Percentiles rank a stretch among this genome's conserved stretches.
Conservation (phyloP, 2,329 filamentous ascomycete genomes). For the Pseudogymnoascus sp. region DNA sequence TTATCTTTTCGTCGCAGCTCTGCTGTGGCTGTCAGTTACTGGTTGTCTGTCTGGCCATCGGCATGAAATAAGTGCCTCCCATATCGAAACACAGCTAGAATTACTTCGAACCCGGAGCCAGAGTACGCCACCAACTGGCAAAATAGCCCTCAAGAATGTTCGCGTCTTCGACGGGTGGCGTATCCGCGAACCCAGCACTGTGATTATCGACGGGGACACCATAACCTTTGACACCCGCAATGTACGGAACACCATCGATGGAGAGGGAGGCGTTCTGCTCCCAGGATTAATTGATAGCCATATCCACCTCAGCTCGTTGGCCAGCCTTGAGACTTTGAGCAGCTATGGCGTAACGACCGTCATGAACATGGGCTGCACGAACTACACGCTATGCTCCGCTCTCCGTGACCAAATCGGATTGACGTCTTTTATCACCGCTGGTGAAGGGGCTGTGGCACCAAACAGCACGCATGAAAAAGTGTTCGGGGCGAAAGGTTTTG, state of each 20-base stretch:
- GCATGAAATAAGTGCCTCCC: not conserved
- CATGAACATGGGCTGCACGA: conserved; percentile 25
- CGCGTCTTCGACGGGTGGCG: conserved; percentile 10
- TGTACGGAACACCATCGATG: conserved; percentile 20
- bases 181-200: conserved; percentile 9
- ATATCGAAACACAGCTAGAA: not conserved
- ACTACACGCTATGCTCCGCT: conserved; percentile 15
- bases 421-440: conserved; percentile 12
- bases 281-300: conserved; percentile 29
- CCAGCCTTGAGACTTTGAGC: conserved; percentile 20
- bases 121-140: not conserved
- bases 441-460: conserved; percentile 6
- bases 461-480: conserved; percentile 10
- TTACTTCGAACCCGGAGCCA: not conserved
- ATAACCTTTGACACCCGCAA: conserved; percentile 3
- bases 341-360: conserved; percentile 26
- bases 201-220: conserved; percentile 11
- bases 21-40: not conserved
- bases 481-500: not conserved
- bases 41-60: not conserved
- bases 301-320: conserved; percentile 22
- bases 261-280: conserved; percentile 22
- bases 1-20: not conserved
- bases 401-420: conserved; percentile 11
- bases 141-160: conserved; percentile 12